Conservation (phyloP, 495 filamentous ascomycete genomes). For the Schizothecium vesticola region DNA sequence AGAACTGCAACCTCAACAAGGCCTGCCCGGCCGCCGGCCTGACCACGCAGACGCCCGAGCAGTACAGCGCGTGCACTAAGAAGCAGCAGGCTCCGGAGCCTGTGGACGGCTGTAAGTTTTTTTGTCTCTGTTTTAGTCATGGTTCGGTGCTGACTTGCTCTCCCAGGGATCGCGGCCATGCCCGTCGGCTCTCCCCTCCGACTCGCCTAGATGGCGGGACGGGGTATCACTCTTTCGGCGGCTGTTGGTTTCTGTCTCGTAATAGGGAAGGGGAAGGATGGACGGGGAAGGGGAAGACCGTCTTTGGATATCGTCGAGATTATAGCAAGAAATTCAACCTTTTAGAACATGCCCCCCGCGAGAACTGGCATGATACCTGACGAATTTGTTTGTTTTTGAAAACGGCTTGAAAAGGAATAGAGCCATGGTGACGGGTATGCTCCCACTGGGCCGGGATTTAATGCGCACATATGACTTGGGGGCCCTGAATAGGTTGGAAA, state of each 20-base stretch:
- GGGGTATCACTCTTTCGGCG: background rate
- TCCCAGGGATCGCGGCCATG: slow-evolving; percentile 45
- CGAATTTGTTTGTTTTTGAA: background rate
- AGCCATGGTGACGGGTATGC: too few relatives aligned
- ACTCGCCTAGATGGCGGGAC: slow-evolving; percentile 25
- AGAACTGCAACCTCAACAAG: slow-evolving; percentile 51
- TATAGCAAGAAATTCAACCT: background rate
- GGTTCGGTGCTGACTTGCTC: background rate
- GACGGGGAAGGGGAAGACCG: background rate
- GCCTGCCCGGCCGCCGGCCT: slow-evolving; percentile 45
- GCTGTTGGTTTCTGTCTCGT: background rate
- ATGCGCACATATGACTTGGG: background rate
- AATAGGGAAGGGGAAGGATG: background rate
- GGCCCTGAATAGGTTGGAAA: background rate
- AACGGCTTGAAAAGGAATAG: background rate
- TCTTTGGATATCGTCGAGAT: background rate
- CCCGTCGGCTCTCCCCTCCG: slow-evolving; percentile 33
- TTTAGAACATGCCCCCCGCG: background rate
- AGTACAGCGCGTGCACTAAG: slow-evolving; percentile 46
- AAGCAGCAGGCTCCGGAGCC: slow-evolving; percentile 45
- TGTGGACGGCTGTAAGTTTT: slow-evolving; percentile 49
- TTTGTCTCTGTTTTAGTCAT: background rate
- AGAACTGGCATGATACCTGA: background rate
- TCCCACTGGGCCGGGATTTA: background rate
- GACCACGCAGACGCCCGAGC: slow-evolving; percentile 35